Conservation (phyloP, 164 flowering plant species). For the Aristolochia fimbriata region DNA sequence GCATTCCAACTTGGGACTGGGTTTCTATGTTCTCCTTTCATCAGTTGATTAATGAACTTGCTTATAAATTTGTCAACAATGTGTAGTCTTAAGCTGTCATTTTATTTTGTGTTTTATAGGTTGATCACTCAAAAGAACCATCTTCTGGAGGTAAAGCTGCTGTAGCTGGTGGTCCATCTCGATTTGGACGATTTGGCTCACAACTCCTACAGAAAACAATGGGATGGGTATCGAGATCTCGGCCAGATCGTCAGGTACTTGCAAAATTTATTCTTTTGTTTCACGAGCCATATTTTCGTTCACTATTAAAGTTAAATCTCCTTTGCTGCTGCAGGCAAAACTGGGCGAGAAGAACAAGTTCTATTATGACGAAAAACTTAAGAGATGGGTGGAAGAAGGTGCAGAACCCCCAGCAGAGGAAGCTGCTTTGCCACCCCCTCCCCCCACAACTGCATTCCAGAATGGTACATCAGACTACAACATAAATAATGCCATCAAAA, state of each 20-base stretch:
- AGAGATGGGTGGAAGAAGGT: slow-evolving; percentile 98
- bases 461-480: slow-evolving; percentile 49
- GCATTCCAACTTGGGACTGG: no score
- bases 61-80: no score
- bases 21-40: no score
- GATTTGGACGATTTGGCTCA: slow-evolving; percentile 75
- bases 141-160: slow-evolving; percentile 40
- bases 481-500: slow-evolving; percentile 31
- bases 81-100: background rate
- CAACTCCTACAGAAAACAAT: slow-evolving; percentile 77
- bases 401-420: slow-evolving; percentile 78
- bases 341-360: slow-evolving; percentile 83
- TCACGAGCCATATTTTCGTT: background rate
- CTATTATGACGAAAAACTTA: slow-evolving; percentile 90
- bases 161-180: slow-evolving; percentile 38
- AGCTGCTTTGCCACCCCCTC: slow-evolving; percentile 80
- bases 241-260: slow-evolving; percentile 59
- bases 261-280: background rate
- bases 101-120: slow-evolving; percentile 14
- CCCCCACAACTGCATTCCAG: slow-evolving; percentile 52
- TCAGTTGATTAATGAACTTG: no score
- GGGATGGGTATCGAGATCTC: slow-evolving; percentile 65
- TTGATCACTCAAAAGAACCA: slow-evolving; percentile 37
- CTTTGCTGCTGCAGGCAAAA: slow-evolving; percentile 52
- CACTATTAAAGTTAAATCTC: background rate